Evolutionary conservation across 1,284 basidiomycete genomes (phyloP).

Genomic region (Puccinia triticina): DNA sequence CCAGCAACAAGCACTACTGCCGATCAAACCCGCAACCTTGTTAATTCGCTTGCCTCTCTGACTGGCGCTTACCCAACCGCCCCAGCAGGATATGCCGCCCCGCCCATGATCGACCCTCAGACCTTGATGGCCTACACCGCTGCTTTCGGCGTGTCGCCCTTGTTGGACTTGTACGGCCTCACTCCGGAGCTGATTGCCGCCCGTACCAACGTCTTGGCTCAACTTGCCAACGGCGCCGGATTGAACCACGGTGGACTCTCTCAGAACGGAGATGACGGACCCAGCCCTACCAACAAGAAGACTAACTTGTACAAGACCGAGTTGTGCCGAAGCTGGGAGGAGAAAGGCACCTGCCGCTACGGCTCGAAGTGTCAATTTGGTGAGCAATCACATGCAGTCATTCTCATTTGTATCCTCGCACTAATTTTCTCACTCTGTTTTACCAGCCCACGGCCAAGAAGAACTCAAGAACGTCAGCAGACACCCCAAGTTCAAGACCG

Average conservation of each 20-base stretch:
- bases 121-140: constrained; percentile 25
- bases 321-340: constrained; percentile 87
- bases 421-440: constrained; percentile 37
- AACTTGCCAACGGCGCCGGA: background rate
- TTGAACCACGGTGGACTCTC: background rate
- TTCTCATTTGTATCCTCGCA: background rate
- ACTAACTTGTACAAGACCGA: constrained; percentile 66
- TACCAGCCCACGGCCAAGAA: constrained; percentile 73
- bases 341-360: constrained; percentile 84
- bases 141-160: background rate
- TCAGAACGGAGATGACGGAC: background rate
- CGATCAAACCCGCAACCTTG: background rate
- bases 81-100: background rate
- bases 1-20: background rate
- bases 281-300: constrained; percentile 36
- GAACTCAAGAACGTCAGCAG: constrained; percentile 77
- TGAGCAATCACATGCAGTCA: background rate
- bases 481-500: constrained; percentile 70
- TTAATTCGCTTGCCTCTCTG: background rate
- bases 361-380: constrained; percentile 82
- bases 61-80: background rate
- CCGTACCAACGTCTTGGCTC: constrained; percentile 10
- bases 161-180: constrained; percentile 16
- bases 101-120: constrained; percentile 21
- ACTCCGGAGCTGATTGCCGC: constrained; percentile 18